Percentiles rank a stretch among this genome's conserved stretches.
phyloP scores from a whole-genome alignment of 2,329 filamentous ascomycete species.

The Gyromitra esculenta region DNA sequence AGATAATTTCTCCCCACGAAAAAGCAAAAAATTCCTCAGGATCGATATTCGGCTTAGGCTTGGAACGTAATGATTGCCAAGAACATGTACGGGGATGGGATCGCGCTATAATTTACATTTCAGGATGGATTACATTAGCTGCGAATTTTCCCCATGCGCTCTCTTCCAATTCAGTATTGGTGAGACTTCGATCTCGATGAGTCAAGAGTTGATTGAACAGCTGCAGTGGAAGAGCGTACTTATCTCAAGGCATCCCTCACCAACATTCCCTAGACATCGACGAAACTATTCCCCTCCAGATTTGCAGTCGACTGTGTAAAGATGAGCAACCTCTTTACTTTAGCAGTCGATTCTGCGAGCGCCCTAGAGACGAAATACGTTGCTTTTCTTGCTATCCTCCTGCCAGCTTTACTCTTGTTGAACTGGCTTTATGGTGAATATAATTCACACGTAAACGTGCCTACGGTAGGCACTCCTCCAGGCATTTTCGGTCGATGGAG shows the following conservation, averaged over 20 bases:
- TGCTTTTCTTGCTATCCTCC: neutral
- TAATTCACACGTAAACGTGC: constrained; percentile 35
- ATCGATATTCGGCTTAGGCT: neutral
- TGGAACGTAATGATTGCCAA: no score
- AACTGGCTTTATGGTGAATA: neutral
- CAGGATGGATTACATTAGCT: no score
- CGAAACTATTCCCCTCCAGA: neutral
- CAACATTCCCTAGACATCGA: neutral
- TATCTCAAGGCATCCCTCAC: neutral
- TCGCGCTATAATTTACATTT: no score
- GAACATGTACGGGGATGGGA: no score
- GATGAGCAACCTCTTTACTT: neutral
- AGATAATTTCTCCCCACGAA: neutral
- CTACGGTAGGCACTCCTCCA: constrained; percentile 40
- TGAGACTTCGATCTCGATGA: neutral
- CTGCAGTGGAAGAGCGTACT: neutral
- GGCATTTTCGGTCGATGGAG: constrained; percentile 51
- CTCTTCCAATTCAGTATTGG: neutral
- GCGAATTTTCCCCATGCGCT: neutral
- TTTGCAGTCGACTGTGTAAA: neutral
- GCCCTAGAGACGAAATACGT: constrained; percentile 5
- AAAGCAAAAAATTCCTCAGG: neutral
- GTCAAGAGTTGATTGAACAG: neutral
- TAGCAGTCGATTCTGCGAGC: neutral
- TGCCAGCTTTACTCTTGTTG: neutral